Evolutionary conservation across 352 stramenopile species (phyloP), one percentile per base, ranked within the genome.

Genomic region (Pythium sp.): DNA sequence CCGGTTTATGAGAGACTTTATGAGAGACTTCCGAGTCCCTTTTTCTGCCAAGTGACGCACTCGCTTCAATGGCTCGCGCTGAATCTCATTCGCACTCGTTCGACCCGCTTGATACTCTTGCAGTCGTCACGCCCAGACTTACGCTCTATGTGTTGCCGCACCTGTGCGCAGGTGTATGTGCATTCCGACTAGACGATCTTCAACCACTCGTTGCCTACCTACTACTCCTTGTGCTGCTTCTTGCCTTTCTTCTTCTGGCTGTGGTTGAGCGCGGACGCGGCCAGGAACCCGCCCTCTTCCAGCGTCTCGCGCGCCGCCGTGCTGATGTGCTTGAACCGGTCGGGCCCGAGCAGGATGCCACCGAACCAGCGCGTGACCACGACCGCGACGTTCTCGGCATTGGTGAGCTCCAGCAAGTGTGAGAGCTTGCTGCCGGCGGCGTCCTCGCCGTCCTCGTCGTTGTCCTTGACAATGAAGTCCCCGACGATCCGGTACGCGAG

Each of bases 251-350:
- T 89, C 68, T 82, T 85, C 43, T 72, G 64, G 58, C 43, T 67
- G 24, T 77, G 70, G n/a, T 75, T 65, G n/a, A 69, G 54, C 46
- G 34, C 30, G 15, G 75, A 65, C 3, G 62, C 43, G 0, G 63
- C 58, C 15, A 94, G 64, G 68, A 92, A 92, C 0, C 85, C 85
- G 24, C 82, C 78, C 28, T 87, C 80, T 66, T 97, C 89, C 26
- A 97, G 71, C 11, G 87, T 82, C 32, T 91, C 73, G n/a, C 88
- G 82, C 11, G 87, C 84, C 46, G 70, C 76, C 3, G 83, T 85
- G 63, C 84, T 91, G 59, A 95, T 95, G 70, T 96, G 89, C 59
- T 92, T 93, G 74, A 95, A 96, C 1, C 89, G 80, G 59, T 95
- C 89, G n/a, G 89, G 86, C 4, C 89, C 89, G 24, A 96, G 74